phyloP scores from a whole-genome alignment of 2,329 filamentous ascomycete genomes.

The Colletotrichum limetticola region DNA sequence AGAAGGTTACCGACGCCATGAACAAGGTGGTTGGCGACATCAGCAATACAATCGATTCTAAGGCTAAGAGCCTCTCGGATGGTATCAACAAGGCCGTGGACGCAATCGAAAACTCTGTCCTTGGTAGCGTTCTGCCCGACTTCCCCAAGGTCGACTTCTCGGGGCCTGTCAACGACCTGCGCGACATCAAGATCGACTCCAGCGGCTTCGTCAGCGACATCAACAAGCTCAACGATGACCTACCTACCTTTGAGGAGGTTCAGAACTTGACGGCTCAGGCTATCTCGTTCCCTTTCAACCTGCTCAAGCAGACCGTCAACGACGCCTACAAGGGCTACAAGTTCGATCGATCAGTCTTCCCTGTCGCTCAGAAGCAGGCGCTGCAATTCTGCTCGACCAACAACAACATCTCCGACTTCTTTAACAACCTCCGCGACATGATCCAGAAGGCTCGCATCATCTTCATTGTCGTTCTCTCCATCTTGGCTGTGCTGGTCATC shows the following conservation, averaged over 20 bases:
- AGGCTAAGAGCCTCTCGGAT: constrained; percentile 59
- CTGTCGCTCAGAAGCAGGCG: constrained; percentile 83
- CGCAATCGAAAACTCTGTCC: constrained; percentile 56
- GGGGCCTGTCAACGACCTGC: constrained; percentile 71
- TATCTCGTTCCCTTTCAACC: constrained; percentile 82
- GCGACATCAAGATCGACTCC: constrained; percentile 75
- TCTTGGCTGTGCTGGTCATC: constrained; percentile 78
- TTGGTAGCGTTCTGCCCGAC: constrained; percentile 58
- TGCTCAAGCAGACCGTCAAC: constrained; percentile 80
- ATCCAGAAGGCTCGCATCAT: constrained; percentile 76
- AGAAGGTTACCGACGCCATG: constrained; percentile 62
- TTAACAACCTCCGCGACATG: constrained; percentile 75
- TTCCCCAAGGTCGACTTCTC: constrained; percentile 72
- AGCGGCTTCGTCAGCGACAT: constrained; percentile 76
- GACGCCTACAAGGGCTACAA: constrained; percentile 76
- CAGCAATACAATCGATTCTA: constrained; percentile 66
- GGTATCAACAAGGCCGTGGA: constrained; percentile 62
- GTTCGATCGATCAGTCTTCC: constrained; percentile 83
- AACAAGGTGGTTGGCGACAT: constrained; percentile 65
- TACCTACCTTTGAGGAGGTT: constrained; percentile 86
- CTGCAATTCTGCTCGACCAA: constrained; percentile 91
- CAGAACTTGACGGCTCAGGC: constrained; percentile 82
- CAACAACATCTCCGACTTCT: constrained; percentile 85
- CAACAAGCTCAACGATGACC: constrained; percentile 77
- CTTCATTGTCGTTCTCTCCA: constrained; percentile 79